These are phyloP conservation scores for Dichotomopilus funicola DNA, from an alignment of 2,329 filamentous ascomycete species.

Conservation along the genomic window DNA sequence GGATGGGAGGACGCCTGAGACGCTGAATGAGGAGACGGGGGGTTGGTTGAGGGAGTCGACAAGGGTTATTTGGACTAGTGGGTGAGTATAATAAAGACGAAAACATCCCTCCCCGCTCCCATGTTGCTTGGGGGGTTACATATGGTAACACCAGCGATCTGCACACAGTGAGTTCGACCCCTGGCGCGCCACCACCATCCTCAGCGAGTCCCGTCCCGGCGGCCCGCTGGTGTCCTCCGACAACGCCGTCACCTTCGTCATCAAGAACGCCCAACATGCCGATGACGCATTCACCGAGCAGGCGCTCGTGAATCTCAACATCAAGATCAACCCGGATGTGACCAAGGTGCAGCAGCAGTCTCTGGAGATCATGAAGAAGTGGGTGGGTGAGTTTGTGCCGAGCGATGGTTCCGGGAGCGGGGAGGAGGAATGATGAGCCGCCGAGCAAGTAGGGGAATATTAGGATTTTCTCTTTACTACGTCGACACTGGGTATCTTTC, in stretches of 20 bases:
- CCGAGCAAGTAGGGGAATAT: background rate
- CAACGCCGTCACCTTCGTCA: conserved; percentile 16
- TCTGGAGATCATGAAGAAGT: conserved; percentile 19
- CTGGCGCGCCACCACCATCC: conserved; percentile 21
- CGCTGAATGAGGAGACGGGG: conserved; percentile 17
- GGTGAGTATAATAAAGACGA: conserved; percentile 7
- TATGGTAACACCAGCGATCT: background rate
- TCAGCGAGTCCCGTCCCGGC: conserved; percentile 20
- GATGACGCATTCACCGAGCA: conserved; percentile 17
- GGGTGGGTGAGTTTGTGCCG: conserved; percentile 10
- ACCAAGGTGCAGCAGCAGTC: conserved; percentile 18
- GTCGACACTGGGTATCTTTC: no score
- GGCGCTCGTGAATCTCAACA: conserved; percentile 19
- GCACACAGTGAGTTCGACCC: conserved; percentile 20
- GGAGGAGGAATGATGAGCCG: background rate
- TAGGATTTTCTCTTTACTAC: background rate
- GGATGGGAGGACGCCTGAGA: conserved; percentile 14
- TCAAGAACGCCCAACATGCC: conserved; percentile 20
- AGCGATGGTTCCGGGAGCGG: background rate
- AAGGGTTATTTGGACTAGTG: conserved; percentile 18
- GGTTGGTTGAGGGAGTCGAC: conserved; percentile 16
- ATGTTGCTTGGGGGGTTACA: background rate
- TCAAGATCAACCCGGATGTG: conserved; percentile 19
- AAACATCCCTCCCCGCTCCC: no score
- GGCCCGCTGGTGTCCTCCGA: conserved; percentile 18